Evolutionary conservation across 768 basidiomycete species (phyloP).

Genomic region (Lentinula boryana): DNA sequence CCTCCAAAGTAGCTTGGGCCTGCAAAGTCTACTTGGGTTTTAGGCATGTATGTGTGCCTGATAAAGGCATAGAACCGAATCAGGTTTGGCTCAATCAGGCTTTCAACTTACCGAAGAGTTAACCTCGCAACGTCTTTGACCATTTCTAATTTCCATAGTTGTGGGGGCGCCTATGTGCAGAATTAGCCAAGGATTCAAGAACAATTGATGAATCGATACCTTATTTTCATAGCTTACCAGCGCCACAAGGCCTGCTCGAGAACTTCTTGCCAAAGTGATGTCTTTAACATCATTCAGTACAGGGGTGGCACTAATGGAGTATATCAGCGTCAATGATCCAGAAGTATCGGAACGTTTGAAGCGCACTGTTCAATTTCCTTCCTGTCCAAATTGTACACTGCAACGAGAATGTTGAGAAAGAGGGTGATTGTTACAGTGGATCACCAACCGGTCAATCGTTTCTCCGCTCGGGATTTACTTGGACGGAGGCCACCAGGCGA

Average conservation of each 20-base stretch:
- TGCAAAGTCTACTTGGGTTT: constrained; percentile 62
- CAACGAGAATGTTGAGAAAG: background rate
- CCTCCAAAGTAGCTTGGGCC: constrained; percentile 83
- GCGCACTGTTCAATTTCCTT: constrained; percentile 62
- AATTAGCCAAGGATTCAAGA: background rate
- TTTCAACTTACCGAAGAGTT: constrained; percentile 4
- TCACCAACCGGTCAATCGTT: constrained; percentile 61
- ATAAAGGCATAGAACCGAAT: background rate
- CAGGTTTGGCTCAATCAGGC: background rate
- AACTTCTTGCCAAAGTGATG: constrained; percentile 53
- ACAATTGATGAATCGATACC: constrained; percentile 23
- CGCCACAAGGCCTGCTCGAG: constrained; percentile 45
- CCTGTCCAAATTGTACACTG: constrained; percentile 66
- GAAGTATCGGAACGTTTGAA: background rate
- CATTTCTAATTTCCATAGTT: constrained; percentile 47
- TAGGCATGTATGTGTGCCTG: constrained; percentile 71
- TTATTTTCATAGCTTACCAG: constrained; percentile 72
- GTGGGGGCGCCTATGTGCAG: constrained; percentile 38
- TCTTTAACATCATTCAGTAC: constrained; percentile 70
- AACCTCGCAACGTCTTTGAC: constrained; percentile 26
- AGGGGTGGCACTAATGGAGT: constrained; percentile 51
- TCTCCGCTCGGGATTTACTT: constrained; percentile 64
- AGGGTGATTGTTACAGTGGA: background rate
- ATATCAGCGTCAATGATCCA: constrained; percentile 5
- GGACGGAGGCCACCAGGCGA: constrained; percentile 61